Base-by-base conservation (phyloP, 1,284 basidiomycete genomes). In the Exobasidium cylindrosporum region DNA sequence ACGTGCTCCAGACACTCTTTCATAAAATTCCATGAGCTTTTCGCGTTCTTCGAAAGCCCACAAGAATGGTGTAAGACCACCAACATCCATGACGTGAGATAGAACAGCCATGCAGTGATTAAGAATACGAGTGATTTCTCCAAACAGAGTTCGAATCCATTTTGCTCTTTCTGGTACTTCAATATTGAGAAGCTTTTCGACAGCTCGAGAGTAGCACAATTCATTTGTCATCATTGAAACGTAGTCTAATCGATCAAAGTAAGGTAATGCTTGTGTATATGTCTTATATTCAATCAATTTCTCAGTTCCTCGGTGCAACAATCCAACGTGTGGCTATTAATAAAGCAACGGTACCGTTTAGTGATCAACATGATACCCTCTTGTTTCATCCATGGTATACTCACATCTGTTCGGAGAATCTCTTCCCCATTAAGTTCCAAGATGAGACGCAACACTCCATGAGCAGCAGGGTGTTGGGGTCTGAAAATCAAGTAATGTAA, bases 11-110 rank as follows among this genome's bases (percentile, higher is more conserved):
- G 94, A 97, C 35, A 98, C 94, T 62, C 95, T 92, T 83, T 99
- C 95, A 82, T 98, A 97, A 83, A 98, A 98, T 82, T 98, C 95
- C 95, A 97, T 97, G 70, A 98, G 87, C 84, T 98, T 97, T 83
- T 98, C 95, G 69, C 95, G 92, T 83, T 98, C 95, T 83, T 98
- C 95, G 85, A 98, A 97, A 77, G 94, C 96, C 94, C 93, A 98
- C 44, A 98, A 85, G 88, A 97, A 99, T 53, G 95, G 96, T 1
- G 96, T 99, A 5, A 99, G 85, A 66, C 92, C 95, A 80, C 95
- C 96, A 66, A 98, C 95, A 54, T 79, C 77, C 77, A 79, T 79
- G 56, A 47, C 43, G 83, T 96, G 91, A 29, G 95, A 92, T 47
- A 99, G 86, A 66, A 98, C 87, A 63, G 95, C 95, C 96, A 99